These are phyloP conservation scores for Pisolithus marmoratus DNA, from an alignment of 768 basidiomycete genomes.

Conservation along the genomic window DNA sequence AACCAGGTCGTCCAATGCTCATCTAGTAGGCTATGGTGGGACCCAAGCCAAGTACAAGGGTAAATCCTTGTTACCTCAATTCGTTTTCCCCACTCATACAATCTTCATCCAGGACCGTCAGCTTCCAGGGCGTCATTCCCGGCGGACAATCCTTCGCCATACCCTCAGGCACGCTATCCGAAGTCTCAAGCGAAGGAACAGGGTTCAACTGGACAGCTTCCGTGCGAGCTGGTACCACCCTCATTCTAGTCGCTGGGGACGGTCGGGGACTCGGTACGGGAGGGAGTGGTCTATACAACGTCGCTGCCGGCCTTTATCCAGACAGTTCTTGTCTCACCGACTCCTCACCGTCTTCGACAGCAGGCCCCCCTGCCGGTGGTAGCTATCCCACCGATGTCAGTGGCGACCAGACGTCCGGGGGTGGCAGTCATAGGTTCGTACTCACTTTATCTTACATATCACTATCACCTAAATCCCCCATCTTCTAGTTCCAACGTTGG, in stretches of 20 bases:
- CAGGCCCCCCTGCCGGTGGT: constrained; percentile 72
- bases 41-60: constrained; percentile 46
- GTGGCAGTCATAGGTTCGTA: neutral
- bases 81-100: neutral
- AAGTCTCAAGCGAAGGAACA: constrained; percentile 40
- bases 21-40: constrained; percentile 64
- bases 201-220: constrained; percentile 69
- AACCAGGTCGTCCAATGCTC: constrained; percentile 64
- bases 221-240: constrained; percentile 57
- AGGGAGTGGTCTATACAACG: constrained; percentile 56
- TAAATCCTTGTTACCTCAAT: constrained; percentile 17
- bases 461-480: neutral
- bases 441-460: neutral
- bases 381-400: constrained; percentile 49
- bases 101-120: constrained; percentile 39
- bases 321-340: constrained; percentile 50
- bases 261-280: constrained; percentile 59
- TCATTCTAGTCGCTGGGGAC: constrained; percentile 67
- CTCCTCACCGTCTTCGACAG: constrained; percentile 69
- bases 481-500: neutral
- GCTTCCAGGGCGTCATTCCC: constrained; percentile 69
- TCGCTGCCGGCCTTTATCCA: constrained; percentile 45
- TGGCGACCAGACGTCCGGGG: neutral
- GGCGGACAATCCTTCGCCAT: constrained; percentile 73
- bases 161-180: constrained; percentile 44